Conservation (phyloP, 2,329 filamentous ascomycete species). For the Colletotrichum graminicola region DNA sequence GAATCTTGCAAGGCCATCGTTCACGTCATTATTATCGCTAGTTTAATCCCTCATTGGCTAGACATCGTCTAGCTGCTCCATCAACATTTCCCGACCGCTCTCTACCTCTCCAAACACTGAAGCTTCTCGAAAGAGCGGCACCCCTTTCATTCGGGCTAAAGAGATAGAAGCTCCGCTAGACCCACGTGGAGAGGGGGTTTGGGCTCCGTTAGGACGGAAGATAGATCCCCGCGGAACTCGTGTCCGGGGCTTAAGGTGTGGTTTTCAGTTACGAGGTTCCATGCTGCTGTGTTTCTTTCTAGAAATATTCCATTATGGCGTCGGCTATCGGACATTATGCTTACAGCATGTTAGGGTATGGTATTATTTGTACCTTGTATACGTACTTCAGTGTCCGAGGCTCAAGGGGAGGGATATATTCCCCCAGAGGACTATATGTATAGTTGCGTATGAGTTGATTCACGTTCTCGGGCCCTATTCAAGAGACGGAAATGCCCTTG, state of each 20-base stretch:
- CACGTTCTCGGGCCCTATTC: background rate
- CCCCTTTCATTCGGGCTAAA: background rate
- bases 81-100: background rate
- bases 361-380: no score
- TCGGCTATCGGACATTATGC: no score
- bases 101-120: background rate
- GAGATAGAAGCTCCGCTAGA: background rate
- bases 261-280: no score
- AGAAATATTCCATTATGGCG: no score
- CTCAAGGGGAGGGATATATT: no score
- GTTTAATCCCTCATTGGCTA: background rate
- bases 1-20: background rate
- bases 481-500: background rate
- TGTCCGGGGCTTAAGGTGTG: background rate
- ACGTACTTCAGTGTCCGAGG: no score
- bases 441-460: background rate
- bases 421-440: background rate
- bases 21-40: background rate
- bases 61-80: background rate
- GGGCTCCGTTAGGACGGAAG: background rate
- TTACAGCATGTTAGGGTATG: no score
- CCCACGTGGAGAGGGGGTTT: background rate
- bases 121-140: slow-evolving; percentile 11
- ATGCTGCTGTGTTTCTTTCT: no score
- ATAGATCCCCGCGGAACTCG: background rate